Evolutionary conservation across 208 protist genomes (phyloP).

Genomic region (Leishmania turanica): DNA sequence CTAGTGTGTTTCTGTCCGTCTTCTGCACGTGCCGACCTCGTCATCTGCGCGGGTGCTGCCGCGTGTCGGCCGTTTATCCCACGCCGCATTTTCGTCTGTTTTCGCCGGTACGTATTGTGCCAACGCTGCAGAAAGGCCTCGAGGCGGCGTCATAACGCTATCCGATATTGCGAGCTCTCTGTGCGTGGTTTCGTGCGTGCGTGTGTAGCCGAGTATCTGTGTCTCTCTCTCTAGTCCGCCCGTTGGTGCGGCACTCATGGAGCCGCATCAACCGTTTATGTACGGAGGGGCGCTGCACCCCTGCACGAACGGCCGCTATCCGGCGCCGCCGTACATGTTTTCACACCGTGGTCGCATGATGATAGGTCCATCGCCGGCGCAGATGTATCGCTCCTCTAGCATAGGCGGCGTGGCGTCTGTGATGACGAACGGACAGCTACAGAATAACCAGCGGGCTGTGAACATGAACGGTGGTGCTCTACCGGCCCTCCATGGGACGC

Average conservation of each 20-base stretch:
- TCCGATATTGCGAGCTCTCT: not conserved
- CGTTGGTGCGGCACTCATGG: not conserved
- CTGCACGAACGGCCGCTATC: slow-evolving; percentile 19
- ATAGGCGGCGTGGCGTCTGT: slow-evolving; percentile 3
- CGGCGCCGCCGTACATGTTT: slow-evolving; percentile 13
- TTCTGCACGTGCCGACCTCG: not conserved
- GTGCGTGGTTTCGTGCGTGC: not conserved
- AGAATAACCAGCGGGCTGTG: slow-evolving; percentile 1
- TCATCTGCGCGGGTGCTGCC: not conserved
- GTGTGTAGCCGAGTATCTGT: not conserved
- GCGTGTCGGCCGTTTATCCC: not conserved
- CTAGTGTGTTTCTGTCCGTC: not conserved
- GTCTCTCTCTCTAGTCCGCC: not conserved
- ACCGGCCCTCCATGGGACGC: slow-evolving; percentile 24
- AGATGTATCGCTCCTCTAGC: slow-evolving; percentile 15
- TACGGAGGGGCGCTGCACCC: slow-evolving; percentile 18
- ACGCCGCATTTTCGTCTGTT: not conserved
- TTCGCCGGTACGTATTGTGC: not conserved
- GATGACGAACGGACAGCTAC: not conserved
- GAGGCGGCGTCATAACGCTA: not conserved
- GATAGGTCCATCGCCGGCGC: slow-evolving; percentile 11
- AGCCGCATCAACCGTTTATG: slow-evolving; percentile 29
- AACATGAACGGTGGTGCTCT: slow-evolving; percentile 11
- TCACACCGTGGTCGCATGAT: slow-evolving; percentile 17
- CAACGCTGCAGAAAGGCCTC: not conserved